Evolutionary conservation across 2,329 filamentous ascomycete genomes (phyloP).

Genomic region (Mollisia scopiformis): DNA sequence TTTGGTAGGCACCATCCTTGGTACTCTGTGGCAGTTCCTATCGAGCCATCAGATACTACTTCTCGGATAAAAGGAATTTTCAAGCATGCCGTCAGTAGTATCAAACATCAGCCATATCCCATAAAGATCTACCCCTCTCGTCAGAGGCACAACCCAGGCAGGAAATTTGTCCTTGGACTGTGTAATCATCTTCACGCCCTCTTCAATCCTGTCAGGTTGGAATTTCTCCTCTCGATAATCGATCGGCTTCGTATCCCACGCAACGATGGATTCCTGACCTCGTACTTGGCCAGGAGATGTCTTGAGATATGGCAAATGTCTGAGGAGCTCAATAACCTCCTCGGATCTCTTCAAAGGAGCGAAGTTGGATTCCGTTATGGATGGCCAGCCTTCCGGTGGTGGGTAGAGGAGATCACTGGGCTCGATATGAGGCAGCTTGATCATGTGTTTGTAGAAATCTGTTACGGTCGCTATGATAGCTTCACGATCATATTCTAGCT

Average conservation of each 20-base stretch:
- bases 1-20: neutral
- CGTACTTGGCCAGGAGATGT: neutral
- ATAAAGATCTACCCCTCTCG: constrained; percentile 4
- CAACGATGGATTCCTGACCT: neutral
- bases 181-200: neutral
- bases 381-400: neutral
- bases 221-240: constrained; percentile 5
- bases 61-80: neutral
- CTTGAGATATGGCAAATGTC: constrained; percentile 2
- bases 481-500: neutral
- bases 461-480: neutral
- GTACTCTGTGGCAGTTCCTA: constrained; percentile 5
- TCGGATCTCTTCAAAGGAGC: neutral
- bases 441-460: constrained; percentile 2
- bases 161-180: neutral
- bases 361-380: neutral
- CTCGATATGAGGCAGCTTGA: constrained; percentile 1
- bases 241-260: constrained; percentile 3
- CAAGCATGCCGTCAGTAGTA: neutral
- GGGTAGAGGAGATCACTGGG: constrained; percentile 1
- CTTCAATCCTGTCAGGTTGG: neutral
- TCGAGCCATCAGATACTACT: neutral
- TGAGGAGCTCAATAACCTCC: constrained; percentile 2
- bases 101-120: constrained; percentile 5
- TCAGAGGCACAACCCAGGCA: neutral